Percentiles rank a stretch among this genome's conserved stretches.
These are phyloP conservation scores for Clavariopsis aquatica DNA, from an alignment of 495 filamentous ascomycete genomes.

Conservation along the genomic window DNA sequence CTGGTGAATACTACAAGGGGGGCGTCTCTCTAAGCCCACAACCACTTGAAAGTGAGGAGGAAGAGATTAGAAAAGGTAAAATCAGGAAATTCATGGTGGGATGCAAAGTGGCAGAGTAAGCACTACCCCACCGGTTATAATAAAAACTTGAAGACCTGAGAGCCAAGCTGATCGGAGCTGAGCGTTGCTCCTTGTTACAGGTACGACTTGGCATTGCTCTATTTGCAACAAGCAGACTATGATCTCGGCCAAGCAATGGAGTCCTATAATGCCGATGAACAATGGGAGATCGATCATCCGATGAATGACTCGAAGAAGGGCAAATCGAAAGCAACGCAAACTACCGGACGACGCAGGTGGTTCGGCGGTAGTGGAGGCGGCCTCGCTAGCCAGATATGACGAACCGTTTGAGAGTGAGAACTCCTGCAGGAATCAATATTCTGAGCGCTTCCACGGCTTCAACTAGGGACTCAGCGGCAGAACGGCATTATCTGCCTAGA, in stretches of 20 bases:
- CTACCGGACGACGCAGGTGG: constrained; percentile 21
- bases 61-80: constrained; percentile 63
- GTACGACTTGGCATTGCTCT: constrained; percentile 71
- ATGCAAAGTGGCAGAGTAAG: constrained; percentile 67
- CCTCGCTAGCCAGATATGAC: constrained; percentile 33
- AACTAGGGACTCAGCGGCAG: background rate
- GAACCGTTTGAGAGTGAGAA: background rate
- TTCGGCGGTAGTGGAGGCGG: constrained; percentile 34
- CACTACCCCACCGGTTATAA: background rate
- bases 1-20: constrained; percentile 62
- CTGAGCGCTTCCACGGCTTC: background rate
- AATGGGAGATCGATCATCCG: constrained; percentile 70
- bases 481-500: background rate
- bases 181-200: constrained; percentile 47
- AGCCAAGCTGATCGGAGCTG: constrained; percentile 26
- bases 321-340: constrained; percentile 36
- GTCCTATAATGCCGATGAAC: constrained; percentile 64
- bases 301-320: constrained; percentile 49
- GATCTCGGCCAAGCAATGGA: constrained; percentile 62
- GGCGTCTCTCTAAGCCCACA: constrained; percentile 63
- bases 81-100: constrained; percentile 71
- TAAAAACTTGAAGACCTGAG: background rate
- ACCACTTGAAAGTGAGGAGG: constrained; percentile 68
- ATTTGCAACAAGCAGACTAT: constrained; percentile 66
- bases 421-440: background rate